Base-by-base conservation (phyloP, 2,329 filamentous ascomycete genomes). In the Fusarium euwallaceae region DNA sequence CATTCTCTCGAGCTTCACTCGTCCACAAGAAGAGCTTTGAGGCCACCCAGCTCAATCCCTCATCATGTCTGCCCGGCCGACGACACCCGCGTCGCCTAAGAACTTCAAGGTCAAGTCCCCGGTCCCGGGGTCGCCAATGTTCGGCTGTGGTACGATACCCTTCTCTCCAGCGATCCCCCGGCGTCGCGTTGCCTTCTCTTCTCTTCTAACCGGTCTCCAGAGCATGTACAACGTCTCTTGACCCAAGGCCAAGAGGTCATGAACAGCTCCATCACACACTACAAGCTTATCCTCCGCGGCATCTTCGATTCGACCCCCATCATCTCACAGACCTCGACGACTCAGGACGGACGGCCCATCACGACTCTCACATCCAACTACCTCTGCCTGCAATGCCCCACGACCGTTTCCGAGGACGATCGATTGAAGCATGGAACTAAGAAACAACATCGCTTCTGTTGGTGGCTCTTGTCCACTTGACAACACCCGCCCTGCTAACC, bases 371-470 rank as follows among this genome's bases (percentile, higher is more conserved):
- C 91, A 16, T 88, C 91, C 56, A 93, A 92, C 78, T 94, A 92
- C 79, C 87, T 94, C 29, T 94, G 92, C 78, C 83, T 94, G 59
- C 92, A 94, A 82, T 96, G 94, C 78, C 90, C 92, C 12, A 88
- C 86, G 61, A 93, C 93, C 24, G 88, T 93, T 69, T 89, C 89
- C 14, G 89, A 91, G 72, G 89, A 92, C 61, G 91, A 93, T 72
- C 87, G 92, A 61, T 83, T 88, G 60, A 89, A 89, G 78, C 94
- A 96, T 82, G 91, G 92, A 14, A 88, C 87, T 17, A 90, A 91
- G 66, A 94, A 93, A 80, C 86, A 87, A 61, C 94, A 96, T 82
- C 88, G 91, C 61, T 95, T 95, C 78, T 94, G 93, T 95, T 86
- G 66, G 86, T 83, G 59, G 45, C 56, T 58, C 27, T 8, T 32